A percentile compares a stretch with the other conserved stretches of the same genome.
Conservation (phyloP, 192 early-diverging fungal species). For the Coemansia aciculifera region DNA sequence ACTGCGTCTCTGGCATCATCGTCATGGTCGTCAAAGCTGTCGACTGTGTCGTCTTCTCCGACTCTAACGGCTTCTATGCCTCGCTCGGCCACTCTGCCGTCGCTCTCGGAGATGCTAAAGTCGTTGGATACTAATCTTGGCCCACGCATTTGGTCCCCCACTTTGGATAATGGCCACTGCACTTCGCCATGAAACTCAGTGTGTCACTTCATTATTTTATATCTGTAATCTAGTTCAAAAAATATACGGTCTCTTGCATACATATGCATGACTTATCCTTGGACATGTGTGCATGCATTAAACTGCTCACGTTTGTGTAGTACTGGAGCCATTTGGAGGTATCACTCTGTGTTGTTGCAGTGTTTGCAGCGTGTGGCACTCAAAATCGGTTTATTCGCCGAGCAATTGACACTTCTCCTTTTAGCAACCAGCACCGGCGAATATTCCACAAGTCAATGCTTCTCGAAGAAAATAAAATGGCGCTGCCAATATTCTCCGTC, state of each 20-base stretch:
- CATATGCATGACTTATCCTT: neutral
- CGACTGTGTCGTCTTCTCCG: conserved; percentile 21
- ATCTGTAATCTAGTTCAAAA: conserved; percentile 4
- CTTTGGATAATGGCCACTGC: neutral
- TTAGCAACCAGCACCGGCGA: neutral
- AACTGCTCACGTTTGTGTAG: neutral
- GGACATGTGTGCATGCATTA: neutral
- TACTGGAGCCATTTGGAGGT: neutral
- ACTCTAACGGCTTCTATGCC: conserved; percentile 13
- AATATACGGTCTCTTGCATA: neutral
- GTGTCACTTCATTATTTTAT: neutral
- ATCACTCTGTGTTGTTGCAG: neutral
- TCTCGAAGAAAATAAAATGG: neutral
- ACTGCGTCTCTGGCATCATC: neutral
- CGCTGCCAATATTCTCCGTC: conserved; percentile 12
- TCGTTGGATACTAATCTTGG: conserved; percentile 10
- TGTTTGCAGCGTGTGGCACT: neutral
- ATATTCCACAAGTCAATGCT: neutral
- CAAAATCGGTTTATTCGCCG: neutral
- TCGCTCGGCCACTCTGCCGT: conserved; percentile 24
- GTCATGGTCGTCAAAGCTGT: conserved; percentile 26
- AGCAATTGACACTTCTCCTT: neutral
- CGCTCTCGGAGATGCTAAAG: conserved; percentile 39
- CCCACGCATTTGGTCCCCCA: neutral
- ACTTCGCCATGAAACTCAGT: neutral